These are phyloP conservation scores for Phytopythium delawarense DNA, from an alignment of 352 stramenopile species.

Conservation along the genomic window DNA sequence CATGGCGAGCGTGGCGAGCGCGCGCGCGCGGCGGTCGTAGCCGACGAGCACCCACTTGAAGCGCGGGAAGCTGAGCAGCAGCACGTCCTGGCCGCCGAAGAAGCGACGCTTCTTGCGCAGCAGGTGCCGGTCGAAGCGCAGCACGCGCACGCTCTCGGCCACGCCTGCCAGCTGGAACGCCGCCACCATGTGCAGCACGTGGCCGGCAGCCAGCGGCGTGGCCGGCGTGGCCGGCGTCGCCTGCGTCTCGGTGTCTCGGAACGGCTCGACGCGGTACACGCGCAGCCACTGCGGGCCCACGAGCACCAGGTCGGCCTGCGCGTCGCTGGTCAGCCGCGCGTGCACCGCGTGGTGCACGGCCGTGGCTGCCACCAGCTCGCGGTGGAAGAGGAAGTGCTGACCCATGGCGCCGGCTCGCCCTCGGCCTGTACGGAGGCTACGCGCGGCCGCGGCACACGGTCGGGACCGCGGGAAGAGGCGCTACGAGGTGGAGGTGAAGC, in stretches of 20 bases:
- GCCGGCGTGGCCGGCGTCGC: background rate
- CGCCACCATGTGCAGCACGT: slow-evolving; percentile 68
- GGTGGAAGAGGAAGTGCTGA: slow-evolving; percentile 84
- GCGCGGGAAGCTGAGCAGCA: slow-evolving; percentile 67
- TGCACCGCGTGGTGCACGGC: slow-evolving; percentile 70
- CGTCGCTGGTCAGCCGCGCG: slow-evolving; percentile 64
- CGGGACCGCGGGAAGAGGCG: background rate
- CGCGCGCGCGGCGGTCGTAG: slow-evolving; percentile 46
- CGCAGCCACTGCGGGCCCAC: slow-evolving; percentile 67
- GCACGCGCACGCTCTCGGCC: slow-evolving; percentile 63
- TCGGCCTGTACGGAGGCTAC: background rate
- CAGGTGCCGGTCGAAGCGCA: slow-evolving; percentile 60
- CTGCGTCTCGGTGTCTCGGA: slow-evolving; percentile 13
- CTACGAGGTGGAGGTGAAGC: background rate
- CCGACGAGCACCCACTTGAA: slow-evolving; percentile 85
- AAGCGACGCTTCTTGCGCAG: slow-evolving; percentile 72
- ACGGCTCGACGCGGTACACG: slow-evolving; percentile 79
- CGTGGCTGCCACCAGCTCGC: slow-evolving; percentile 74
- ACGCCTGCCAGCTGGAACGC: slow-evolving; percentile 73
- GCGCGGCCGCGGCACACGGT: background rate
- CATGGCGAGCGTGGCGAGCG: slow-evolving; percentile 68
- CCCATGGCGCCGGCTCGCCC: slow-evolving; percentile 31
- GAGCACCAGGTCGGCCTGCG: slow-evolving; percentile 67
- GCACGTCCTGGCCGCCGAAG: slow-evolving; percentile 60
- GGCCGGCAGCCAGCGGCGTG: slow-evolving; percentile 26